phyloP scores from a whole-genome alignment of 1,284 basidiomycete species.

The Irpex lacteus region DNA sequence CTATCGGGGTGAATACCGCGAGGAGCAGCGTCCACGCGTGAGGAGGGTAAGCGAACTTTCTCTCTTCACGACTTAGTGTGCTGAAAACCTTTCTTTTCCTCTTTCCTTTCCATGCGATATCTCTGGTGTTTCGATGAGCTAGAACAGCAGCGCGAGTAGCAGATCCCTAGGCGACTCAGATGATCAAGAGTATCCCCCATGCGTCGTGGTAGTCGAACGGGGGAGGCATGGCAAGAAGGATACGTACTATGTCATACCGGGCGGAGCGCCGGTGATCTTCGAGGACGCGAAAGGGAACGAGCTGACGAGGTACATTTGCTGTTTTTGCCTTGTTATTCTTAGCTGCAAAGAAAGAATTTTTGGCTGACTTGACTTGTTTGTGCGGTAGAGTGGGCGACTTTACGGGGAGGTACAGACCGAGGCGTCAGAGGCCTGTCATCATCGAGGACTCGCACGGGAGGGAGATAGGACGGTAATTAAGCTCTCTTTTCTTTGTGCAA shows the following conservation, averaged over 20 bases:
- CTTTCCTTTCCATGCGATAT: no score
- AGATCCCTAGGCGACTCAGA: slow-evolving; percentile 19
- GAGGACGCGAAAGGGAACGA: slow-evolving; percentile 65
- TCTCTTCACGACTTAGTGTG: neutral
- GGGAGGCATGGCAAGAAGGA: slow-evolving; percentile 30
- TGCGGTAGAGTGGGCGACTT: slow-evolving; percentile 24
- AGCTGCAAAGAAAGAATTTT: neutral
- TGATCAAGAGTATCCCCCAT: slow-evolving; percentile 27
- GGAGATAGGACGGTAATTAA: slow-evolving; percentile 27
- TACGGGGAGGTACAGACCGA: slow-evolving; percentile 28
- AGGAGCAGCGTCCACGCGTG: neutral
- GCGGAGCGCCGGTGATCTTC: slow-evolving; percentile 65
- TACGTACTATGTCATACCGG: slow-evolving; percentile 63
- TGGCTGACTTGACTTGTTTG: neutral
- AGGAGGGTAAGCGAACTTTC: slow-evolving; percentile 7
- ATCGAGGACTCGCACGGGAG: slow-evolving; percentile 29
- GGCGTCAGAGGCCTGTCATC: slow-evolving; percentile 26
- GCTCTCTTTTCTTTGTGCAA: no score
- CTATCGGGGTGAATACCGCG: neutral
- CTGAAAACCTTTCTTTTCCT: neutral
- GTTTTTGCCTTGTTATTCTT: neutral
- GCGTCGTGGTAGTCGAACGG: slow-evolving; percentile 27
- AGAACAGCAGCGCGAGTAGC: slow-evolving; percentile 10
- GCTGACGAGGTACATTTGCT: slow-evolving; percentile 50
- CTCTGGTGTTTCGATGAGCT: no score